phyloP scores from a whole-genome alignment of 495 filamentous ascomycete species.

The Tuber umbilicatum region DNA sequence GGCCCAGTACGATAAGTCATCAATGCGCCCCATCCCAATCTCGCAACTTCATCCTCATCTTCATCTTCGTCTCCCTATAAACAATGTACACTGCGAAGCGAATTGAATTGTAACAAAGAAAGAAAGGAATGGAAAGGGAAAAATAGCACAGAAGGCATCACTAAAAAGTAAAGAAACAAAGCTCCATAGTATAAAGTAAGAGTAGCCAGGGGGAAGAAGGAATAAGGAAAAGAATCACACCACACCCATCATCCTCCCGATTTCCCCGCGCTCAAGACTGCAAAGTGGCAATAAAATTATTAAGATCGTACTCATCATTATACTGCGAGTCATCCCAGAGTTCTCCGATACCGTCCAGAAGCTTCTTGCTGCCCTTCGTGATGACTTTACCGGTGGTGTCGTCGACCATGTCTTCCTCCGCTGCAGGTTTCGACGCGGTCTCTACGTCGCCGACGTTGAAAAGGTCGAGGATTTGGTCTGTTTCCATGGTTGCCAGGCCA shows the following conservation, averaged over 20 bases:
- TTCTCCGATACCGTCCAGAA: conserved; percentile 87
- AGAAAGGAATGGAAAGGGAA: neutral
- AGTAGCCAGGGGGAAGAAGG: neutral
- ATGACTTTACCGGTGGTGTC: conserved; percentile 82
- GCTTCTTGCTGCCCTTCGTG: conserved; percentile 91
- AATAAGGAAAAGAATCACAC: neutral
- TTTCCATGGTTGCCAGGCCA: conserved; percentile 91
- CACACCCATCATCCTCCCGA: neutral
- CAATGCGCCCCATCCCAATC: neutral
- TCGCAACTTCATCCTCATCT: neutral
- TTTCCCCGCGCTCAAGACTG: conserved; percentile 44
- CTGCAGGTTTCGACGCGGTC: conserved; percentile 55
- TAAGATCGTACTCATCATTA: conserved; percentile 92
- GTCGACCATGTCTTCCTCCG: conserved; percentile 88
- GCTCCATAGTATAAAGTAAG: neutral
- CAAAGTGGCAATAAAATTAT: conserved; percentile 87
- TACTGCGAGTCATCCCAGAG: conserved; percentile 95
- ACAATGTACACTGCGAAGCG: neutral
- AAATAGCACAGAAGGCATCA: neutral
- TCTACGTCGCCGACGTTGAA: conserved; percentile 85
- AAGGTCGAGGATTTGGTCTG: conserved; percentile 92
- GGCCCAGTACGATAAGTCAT: neutral
- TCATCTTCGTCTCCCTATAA: neutral
- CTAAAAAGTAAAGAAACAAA: neutral
- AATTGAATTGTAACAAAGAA: neutral